phyloP scores from a whole-genome alignment of 2,329 filamentous ascomycete genomes.

The Colletotrichum coccodes region DNA sequence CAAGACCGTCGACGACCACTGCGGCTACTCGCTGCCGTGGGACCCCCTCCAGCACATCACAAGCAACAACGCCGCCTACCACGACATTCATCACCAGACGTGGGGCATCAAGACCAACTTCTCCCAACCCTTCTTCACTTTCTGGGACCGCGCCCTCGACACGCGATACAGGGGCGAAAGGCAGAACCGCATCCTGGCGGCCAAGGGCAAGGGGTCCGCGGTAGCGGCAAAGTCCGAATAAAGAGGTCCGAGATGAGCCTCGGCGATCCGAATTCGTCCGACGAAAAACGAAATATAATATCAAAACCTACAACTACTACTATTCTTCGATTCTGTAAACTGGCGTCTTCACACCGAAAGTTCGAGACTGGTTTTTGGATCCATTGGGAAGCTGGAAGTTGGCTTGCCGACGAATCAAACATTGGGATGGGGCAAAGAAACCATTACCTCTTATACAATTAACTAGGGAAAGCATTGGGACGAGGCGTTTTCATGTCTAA shows the following conservation, averaged over 20 bases:
- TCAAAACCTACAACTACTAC: not conserved
- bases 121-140: slow-evolving; percentile 91
- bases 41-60: slow-evolving; percentile 93
- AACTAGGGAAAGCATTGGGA: slow-evolving; percentile 29
- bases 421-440: not conserved
- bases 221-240: slow-evolving; percentile 26
- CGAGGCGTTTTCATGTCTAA: slow-evolving; percentile 30
- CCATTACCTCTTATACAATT: not conserved
- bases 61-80: slow-evolving; percentile 94
- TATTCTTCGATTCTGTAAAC: slow-evolving; percentile 24
- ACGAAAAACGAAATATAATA: slow-evolving; percentile 13
- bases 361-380: slow-evolving; percentile 23
- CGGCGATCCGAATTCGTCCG: slow-evolving; percentile 9
- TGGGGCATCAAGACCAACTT: slow-evolving; percentile 99
- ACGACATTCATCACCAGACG: slow-evolving; percentile 98
- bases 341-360: not conserved
- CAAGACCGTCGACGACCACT: slow-evolving; percentile 98
- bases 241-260: not conserved
- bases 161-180: slow-evolving; percentile 83
- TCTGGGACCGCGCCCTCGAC: slow-evolving; percentile 87
- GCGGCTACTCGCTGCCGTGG: slow-evolving; percentile 94
- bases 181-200: slow-evolving; percentile 20
- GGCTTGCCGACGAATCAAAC: not conserved
- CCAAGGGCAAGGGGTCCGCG: slow-evolving; percentile 16
- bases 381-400: not conserved